These are phyloP conservation scores for Starmera caribaea DNA, from an alignment of 805 yeast species.

Conservation along the genomic window DNA sequence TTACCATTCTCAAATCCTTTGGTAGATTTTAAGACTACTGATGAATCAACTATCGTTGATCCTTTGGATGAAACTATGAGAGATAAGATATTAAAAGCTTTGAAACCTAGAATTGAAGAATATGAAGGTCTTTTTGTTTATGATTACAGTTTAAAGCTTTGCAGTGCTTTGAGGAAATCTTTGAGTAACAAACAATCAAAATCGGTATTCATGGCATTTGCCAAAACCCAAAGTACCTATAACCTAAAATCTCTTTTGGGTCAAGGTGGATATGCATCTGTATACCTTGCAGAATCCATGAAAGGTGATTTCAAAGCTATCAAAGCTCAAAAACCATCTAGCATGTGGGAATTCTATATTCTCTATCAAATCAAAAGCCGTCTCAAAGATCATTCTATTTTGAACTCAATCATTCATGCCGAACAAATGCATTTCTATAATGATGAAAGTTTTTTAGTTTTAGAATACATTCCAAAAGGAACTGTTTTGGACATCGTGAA, in stretches of 20 bases:
- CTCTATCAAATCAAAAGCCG: conserved; percentile 45
- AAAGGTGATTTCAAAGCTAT: conserved; percentile 51
- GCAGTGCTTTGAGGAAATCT: conserved; percentile 23
- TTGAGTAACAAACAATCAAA: conserved; percentile 21
- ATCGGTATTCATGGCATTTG: conserved; percentile 34
- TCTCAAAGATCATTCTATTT: conserved; percentile 16
- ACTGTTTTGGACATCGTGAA: conserved; percentile 65
- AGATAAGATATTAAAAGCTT: conserved; percentile 24
- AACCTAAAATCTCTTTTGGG: conserved; percentile 55
- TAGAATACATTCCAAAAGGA: conserved; percentile 40
- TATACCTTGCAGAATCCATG: conserved; percentile 58
- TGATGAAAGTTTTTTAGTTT: conserved; percentile 17
- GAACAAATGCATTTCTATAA: conserved; percentile 36
- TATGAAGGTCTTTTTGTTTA: conserved; percentile 24
- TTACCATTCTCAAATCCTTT: conserved; percentile 13
- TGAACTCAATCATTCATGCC: conserved; percentile 37
- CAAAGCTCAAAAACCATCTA: conserved; percentile 62
- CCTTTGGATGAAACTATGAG: conserved; percentile 39
- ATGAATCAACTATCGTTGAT: conserved; percentile 15
- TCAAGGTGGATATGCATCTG: conserved; percentile 73
- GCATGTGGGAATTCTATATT: conserved; percentile 77
- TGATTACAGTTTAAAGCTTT: conserved; percentile 24
- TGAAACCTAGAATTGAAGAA: conserved; percentile 26
- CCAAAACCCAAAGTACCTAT: conserved; percentile 32
- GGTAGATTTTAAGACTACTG: too few species aligned